Base-by-base conservation (phyloP, 1,284 basidiomycete species). In the Sporisorium reilianum region DNA sequence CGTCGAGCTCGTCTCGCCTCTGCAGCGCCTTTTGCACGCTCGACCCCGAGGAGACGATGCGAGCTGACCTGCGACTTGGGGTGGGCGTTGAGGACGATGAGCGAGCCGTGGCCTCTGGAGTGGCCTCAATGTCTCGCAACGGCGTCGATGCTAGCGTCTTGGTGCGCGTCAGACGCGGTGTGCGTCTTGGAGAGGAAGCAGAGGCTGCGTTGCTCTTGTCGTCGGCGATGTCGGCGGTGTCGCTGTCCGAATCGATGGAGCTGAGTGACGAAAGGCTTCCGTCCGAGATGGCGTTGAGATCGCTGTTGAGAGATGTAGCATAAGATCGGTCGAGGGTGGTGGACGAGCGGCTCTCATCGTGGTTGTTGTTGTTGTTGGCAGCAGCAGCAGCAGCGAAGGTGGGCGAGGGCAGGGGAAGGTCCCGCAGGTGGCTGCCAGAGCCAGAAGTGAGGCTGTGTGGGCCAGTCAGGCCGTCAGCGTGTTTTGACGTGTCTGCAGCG, bases 1-100 rank as follows among this genome's bases (percentile, higher is more conserved):
- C 64, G 23, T 75, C 73, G 16, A 75, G 73, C 30, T 75, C 73
- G 41, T 75, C 73, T 14, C 73, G 36, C 40, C 73, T 66, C 36
- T 59, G 59, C 0, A 70, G 54, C 12, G 73, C 73, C 46, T 75
- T 70, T 30, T 75, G 60, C 10, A 75, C 53, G 51, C 73, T 75
- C 6, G 73, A 75, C 9, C 73, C 73, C 1, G 73, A 63, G 2
- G 66, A 57, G 12, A 53, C 56, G 40, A 75, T 75, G 20, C 73
- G 73, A 11, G 61, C 57, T 25, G 73, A 75, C 28, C 73, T 55
- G 32, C 73, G 66, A 46, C 67, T 67, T 3, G 72, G 66, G 4
- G 62, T 64, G 2, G 55, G 52, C 11, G 55, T 59, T 5, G 49
- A 58, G 30, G 72, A 61, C 0, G 56, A 40, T 10, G 66, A 57